Conservation (phyloP, 257 asterid species). For the Jasminum sambac region DNA sequence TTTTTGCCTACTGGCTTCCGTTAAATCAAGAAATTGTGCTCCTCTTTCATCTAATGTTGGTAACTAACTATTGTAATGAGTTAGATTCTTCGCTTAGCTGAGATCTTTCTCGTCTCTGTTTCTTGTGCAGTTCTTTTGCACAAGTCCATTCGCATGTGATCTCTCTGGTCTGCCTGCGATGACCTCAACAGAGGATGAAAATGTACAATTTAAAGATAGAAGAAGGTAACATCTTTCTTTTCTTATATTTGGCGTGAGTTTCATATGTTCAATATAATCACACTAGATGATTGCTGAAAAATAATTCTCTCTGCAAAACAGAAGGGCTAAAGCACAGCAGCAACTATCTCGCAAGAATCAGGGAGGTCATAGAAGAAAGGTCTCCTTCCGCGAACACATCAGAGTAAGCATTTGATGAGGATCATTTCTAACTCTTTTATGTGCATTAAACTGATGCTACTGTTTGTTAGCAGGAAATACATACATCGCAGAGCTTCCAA, state of each 20-base stretch:
- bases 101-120: neutral
- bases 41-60: neutral
- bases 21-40: neutral
- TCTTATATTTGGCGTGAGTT: neutral
- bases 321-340: constrained; percentile 33
- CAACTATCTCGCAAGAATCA: constrained; percentile 29
- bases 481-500: constrained; percentile 24
- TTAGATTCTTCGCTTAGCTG: too few species aligned
- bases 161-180: constrained; percentile 46
- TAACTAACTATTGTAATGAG: too few species aligned
- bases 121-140: constrained; percentile 52
- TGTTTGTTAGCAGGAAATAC: constrained; percentile 37
- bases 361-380: constrained; percentile 49
- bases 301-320: constrained; percentile 18
- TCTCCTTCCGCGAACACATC: constrained; percentile 43
- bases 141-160: constrained; percentile 62
- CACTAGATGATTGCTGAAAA: neutral
- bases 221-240: constrained; percentile 43
- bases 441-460: neutral
- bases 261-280: neutral
- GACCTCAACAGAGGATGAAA: constrained; percentile 30
- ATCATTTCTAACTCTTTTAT: neutral
- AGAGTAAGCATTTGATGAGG: constrained; percentile 31
- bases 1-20: neutral
- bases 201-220: constrained; percentile 33